A percentile compares a stretch with the other conserved stretches of the same genome.
Evolutionary conservation across 2,329 filamentous ascomycete species (phyloP).

Genomic region (Parastagonospora nodorum): DNA sequence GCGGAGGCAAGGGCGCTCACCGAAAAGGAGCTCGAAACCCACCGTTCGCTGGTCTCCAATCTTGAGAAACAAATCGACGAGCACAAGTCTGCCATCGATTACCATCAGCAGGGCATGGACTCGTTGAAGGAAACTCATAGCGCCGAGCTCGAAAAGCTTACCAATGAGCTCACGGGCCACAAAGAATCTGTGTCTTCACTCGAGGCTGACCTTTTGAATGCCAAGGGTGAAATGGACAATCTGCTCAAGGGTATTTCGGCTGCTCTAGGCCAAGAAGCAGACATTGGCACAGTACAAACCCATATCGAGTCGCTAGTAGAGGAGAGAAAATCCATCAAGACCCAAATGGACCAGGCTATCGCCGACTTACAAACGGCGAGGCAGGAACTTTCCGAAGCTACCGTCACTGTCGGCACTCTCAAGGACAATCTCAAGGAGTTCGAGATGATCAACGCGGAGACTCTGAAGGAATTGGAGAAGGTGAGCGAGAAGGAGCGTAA

Average conservation of each 20-base stretch:
- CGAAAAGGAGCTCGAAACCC: conserved; percentile 57
- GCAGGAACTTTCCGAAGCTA: conserved; percentile 50
- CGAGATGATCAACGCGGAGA: conserved; percentile 58
- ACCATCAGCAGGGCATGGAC: conserved; percentile 59
- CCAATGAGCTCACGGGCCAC: conserved; percentile 40
- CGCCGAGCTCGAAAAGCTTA: conserved; percentile 57
- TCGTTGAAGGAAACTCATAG: conserved; percentile 60
- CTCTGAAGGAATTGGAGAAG: conserved; percentile 61
- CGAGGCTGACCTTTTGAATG: conserved; percentile 63
- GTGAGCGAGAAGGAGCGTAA: conserved; percentile 76
- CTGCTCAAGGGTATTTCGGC: conserved; percentile 67
- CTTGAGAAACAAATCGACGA: conserved; percentile 62
- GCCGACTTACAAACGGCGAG: conserved; percentile 50
- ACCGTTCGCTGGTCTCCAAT: conserved; percentile 58
- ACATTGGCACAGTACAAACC: conserved; percentile 47
- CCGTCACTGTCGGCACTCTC: conserved; percentile 45
- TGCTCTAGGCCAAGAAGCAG: conserved; percentile 67
- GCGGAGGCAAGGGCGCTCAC: conserved; percentile 63
- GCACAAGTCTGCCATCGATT: conserved; percentile 60
- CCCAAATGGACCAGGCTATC: conserved; percentile 50
- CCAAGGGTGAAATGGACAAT: conserved; percentile 64
- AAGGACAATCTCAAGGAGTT: conserved; percentile 53
- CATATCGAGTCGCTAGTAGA: conserved; percentile 52
- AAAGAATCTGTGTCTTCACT: conserved; percentile 40
- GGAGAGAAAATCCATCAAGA: conserved; percentile 52